Evolutionary conservation across 805 yeast species (phyloP).

Genomic region (Yamadazyma endophytica): DNA sequence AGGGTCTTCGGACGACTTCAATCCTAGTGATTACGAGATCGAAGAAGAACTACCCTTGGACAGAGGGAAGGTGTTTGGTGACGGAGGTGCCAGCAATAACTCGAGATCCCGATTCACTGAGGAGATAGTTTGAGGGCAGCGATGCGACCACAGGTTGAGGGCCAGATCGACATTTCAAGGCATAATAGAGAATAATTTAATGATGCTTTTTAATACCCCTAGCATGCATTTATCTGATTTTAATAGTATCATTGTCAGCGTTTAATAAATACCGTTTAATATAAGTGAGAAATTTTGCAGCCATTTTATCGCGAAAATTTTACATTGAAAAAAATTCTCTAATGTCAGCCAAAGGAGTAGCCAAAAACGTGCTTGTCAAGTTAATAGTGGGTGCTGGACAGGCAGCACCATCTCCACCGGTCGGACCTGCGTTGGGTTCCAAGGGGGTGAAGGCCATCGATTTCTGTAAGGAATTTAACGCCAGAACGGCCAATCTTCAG

Average conservation of each 20-base stretch:
- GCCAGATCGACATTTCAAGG: too few species aligned
- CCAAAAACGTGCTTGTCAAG: constrained; percentile 71
- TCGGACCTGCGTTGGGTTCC: constrained; percentile 97
- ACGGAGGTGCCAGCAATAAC: constrained; percentile 14
- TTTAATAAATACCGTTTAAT: too few species aligned
- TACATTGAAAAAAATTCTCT: constrained; percentile 1
- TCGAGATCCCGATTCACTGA: constrained; percentile 17
- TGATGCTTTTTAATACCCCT: too few species aligned
- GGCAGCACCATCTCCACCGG: constrained; percentile 98
- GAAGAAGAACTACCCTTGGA: constrained; percentile 11
- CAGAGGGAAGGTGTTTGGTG: constrained; percentile 11
- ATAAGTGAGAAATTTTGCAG: too few species aligned
- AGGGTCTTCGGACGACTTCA: constrained; percentile 9
- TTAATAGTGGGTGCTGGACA: constrained; percentile 94
- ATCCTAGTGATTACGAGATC: constrained; percentile 9
- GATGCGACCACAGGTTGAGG: too few species aligned
- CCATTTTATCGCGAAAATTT: not conserved
- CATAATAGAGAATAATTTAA: too few species aligned
- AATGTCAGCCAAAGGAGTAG: constrained; percentile 11
- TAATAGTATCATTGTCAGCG: too few species aligned
- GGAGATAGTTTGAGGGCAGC: constrained; percentile 8
- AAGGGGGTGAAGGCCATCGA: constrained; percentile 98
- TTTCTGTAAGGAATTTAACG: constrained; percentile 97
- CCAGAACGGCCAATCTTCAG: constrained; percentile 82
- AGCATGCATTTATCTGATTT: too few species aligned